Percentiles rank a stretch among this genome's conserved stretches.
Conservation (phyloP, 108 stramenopile genomes). For the Fragilariopsis cylindrus region DNA sequence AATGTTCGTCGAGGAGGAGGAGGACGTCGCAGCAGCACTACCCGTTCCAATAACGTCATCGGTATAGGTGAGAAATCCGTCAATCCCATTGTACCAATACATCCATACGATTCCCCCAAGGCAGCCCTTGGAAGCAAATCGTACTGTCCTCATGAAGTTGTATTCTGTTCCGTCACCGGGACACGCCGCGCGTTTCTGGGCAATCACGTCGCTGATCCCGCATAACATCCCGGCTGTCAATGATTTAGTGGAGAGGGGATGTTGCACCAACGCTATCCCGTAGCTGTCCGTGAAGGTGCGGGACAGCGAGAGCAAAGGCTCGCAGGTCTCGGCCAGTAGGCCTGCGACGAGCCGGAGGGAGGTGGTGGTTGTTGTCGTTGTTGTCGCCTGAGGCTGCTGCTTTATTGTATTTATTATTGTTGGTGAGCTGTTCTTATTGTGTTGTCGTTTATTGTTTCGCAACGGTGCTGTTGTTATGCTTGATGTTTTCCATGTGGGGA, state of each 20-base stretch:
- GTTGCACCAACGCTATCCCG: conserved; percentile 13
- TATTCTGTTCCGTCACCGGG: neutral
- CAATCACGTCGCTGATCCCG: conserved; percentile 36
- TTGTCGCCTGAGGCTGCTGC: too few species aligned
- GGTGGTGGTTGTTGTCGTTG: neutral
- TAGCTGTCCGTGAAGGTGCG: neutral
- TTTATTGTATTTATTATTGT: too few species aligned
- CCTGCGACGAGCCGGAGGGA: neutral
- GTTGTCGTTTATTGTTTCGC: neutral
- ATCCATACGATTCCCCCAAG: conserved; percentile 5
- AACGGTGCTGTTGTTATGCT: neutral
- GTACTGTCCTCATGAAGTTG: neutral
- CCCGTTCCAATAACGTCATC: neutral
- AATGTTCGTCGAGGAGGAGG: neutral
- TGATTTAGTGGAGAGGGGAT: conserved; percentile 37
- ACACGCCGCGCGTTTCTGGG: conserved; percentile 22
- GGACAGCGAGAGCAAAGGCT: neutral
- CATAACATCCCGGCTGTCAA: conserved; percentile 34
- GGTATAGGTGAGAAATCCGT: neutral
- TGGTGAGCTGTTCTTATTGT: too few species aligned
- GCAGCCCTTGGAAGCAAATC: conserved; percentile 3
- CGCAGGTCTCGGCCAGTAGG: neutral
- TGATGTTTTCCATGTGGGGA: neutral
- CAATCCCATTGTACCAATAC: conserved; percentile 12
- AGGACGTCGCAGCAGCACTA: neutral